Percentiles rank a stretch among this genome's conserved stretches.
These are phyloP conservation scores for Artemisia tridentata DNA, from an alignment of 129 eudicot species.

Conservation along the genomic window DNA sequence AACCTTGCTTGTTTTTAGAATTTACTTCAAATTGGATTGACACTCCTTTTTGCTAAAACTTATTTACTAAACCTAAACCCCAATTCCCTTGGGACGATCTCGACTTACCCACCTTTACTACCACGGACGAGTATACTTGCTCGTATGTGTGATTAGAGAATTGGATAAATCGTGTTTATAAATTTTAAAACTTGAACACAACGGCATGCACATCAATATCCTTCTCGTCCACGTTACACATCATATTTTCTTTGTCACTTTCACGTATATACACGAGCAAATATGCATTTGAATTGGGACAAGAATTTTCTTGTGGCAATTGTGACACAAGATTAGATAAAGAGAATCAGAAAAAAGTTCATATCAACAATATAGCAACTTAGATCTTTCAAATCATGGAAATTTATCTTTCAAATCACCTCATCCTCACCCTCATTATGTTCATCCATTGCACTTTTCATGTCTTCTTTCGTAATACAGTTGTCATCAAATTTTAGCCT, in stretches of 20 bases:
- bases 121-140: too few species aligned
- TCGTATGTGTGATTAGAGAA: too few species aligned
- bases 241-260: slow-evolving; percentile 68
- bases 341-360: neutral
- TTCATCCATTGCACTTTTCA: slow-evolving; percentile 77
- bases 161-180: too few species aligned
- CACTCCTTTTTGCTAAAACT: too few species aligned
- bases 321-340: slow-evolving; percentile 22
- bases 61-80: too few species aligned
- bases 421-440: slow-evolving; percentile 92
- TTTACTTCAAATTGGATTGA: too few species aligned
- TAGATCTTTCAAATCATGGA: neutral
- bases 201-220: too few species aligned
- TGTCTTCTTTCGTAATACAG: slow-evolving; percentile 74
- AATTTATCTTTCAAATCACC: slow-evolving; percentile 32
- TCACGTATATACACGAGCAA: slow-evolving; percentile 81
- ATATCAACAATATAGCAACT: neutral
- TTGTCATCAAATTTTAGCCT: slow-evolving; percentile 86
- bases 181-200: too few species aligned
- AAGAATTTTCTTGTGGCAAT: slow-evolving; percentile 74
- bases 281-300: slow-evolving; percentile 74
- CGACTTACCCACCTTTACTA: too few species aligned
- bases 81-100: too few species aligned
- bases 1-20: too few species aligned
- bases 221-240: slow-evolving; percentile 74